These are phyloP conservation scores for Cyamopsis tetragonoloba DNA, from an alignment of 306 rosid species.

Conservation along the genomic window DNA sequence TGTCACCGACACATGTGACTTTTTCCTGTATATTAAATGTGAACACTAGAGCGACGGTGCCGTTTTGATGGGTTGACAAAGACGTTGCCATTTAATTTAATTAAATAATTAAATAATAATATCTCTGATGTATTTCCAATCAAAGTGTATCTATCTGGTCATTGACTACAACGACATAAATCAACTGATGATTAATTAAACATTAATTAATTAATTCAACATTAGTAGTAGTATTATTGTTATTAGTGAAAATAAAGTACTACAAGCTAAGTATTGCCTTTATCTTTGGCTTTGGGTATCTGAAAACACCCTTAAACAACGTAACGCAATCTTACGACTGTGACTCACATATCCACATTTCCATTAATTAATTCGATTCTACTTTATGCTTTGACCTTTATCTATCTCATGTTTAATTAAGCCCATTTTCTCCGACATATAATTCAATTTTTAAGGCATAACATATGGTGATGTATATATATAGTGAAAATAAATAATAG, in stretches of 20 bases:
- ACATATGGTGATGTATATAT: no score
- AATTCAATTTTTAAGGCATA: not conserved
- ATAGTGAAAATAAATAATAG: no score
- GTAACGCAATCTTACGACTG: not conserved
- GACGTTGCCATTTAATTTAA: constrained; percentile 25
- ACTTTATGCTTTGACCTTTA: not conserved
- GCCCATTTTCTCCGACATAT: not conserved
- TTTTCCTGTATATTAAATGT: not conserved
- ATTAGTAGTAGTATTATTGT: no score
- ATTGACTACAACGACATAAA: constrained; percentile 27
- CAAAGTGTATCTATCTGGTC: constrained; percentile 30
- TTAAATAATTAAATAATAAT: no score
- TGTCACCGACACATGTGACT: no score
- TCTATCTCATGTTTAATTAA: not conserved
- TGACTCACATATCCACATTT: constrained; percentile 7
- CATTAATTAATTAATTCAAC: no score
- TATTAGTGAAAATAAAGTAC: no score
- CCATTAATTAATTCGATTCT: not conserved
- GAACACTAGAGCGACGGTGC: constrained; percentile 33
- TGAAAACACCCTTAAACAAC: constrained; percentile 14
- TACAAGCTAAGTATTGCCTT: no score
- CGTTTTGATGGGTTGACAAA: constrained; percentile 47
- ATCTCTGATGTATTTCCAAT: no score
- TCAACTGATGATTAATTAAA: not conserved
- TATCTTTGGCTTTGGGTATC: constrained; percentile 29